A percentile compares a stretch with the other conserved stretches of the same genome.
phyloP scores from a whole-genome alignment of 1,284 basidiomycete species.

The Tilletia walkeri region DNA sequence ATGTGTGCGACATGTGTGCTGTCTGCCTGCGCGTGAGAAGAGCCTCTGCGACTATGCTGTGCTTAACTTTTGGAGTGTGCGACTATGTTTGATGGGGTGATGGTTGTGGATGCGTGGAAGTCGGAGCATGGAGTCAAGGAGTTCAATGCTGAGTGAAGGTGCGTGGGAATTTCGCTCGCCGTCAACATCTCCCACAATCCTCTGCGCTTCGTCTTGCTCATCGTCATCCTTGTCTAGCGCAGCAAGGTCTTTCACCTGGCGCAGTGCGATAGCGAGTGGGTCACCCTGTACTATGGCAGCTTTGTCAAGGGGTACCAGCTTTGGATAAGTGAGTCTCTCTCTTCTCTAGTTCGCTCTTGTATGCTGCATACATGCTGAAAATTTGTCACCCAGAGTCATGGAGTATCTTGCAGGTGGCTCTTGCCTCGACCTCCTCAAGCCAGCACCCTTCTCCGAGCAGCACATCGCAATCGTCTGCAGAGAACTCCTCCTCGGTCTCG shows the following conservation, averaged over 20 bases:
- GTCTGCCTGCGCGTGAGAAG: too few relatives aligned
- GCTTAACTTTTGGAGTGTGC: too few relatives aligned
- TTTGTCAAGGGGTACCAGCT: constrained; percentile 95
- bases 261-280: constrained; percentile 91
- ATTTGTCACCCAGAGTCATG: constrained; percentile 67
- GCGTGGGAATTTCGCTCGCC: too few relatives aligned
- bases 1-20: background rate
- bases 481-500: constrained; percentile 87
- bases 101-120: too few relatives aligned
- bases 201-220: too few relatives aligned
- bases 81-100: too few relatives aligned
- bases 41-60: too few relatives aligned
- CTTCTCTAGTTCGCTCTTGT: background rate
- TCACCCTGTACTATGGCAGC: constrained; percentile 93
- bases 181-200: too few relatives aligned
- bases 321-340: constrained; percentile 69
- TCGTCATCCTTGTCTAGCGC: too few relatives aligned
- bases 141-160: too few relatives aligned
- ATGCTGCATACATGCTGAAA: background rate
- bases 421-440: constrained; percentile 89
- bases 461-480: constrained; percentile 93
- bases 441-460: constrained; percentile 81
- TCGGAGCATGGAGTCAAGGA: too few relatives aligned
- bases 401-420: constrained; percentile 98
- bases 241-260: constrained; percentile 93